Percentiles rank a stretch among this genome's conserved stretches.
phyloP scores from a whole-genome alignment of 768 basidiomycete genomes.

The Tricholoma matsutake region DNA sequence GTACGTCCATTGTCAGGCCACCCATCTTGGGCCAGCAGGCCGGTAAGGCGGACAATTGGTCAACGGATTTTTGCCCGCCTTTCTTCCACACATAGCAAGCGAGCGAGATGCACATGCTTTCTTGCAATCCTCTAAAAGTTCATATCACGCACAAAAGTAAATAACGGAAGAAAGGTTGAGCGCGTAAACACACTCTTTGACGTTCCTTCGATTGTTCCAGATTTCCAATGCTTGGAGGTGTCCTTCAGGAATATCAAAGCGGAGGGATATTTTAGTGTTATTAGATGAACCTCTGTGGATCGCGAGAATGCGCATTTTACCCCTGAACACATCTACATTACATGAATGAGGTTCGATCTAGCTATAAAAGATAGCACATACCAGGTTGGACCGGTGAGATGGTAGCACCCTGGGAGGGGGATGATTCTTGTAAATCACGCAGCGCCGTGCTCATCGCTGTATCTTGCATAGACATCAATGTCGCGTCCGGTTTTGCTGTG shows the following conservation, averaged over 20 bases:
- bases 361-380: background rate
- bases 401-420: background rate
- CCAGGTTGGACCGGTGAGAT: background rate
- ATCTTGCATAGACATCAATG: background rate
- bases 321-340: constrained; percentile 18
- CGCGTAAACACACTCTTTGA: constrained; percentile 29
- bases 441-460: no score
- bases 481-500: background rate
- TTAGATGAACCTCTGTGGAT: constrained; percentile 10
- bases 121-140: constrained; percentile 27
- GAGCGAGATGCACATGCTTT: constrained; percentile 43
- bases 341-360: constrained; percentile 3
- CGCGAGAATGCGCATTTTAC: constrained; percentile 13
- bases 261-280: constrained; percentile 15
- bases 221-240: constrained; percentile 24
- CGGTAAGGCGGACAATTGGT: constrained; percentile 22
- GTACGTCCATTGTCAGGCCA: constrained; percentile 33
- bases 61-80: constrained; percentile 13
- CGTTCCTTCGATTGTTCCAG: constrained; percentile 38
- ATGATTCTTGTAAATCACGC: background rate
- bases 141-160: background rate
- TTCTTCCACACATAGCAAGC: constrained; percentile 37
- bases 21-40: constrained; percentile 44
- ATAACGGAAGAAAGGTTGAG: background rate
- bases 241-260: constrained; percentile 22